phyloP scores from a whole-genome alignment of 164 flowering plant genomes.

The Tetrastigma voinierianum region DNA sequence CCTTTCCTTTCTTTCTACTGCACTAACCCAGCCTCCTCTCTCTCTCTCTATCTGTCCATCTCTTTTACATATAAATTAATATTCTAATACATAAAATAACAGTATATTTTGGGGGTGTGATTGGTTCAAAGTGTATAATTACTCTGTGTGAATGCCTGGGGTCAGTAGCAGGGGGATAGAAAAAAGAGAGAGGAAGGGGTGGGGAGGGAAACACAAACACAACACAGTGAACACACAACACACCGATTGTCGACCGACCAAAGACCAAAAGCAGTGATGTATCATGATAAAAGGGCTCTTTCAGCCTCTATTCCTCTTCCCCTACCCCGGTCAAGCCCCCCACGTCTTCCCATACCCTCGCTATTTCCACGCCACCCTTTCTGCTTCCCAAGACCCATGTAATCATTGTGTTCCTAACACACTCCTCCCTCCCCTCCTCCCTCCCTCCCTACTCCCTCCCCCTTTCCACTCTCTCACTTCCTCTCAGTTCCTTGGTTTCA shows the following conservation, averaged over 20 bases:
- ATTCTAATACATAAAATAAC: slow-evolving; percentile 2
- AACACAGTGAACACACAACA: slow-evolving; percentile 46
- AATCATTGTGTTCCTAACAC: slow-evolving; percentile 99
- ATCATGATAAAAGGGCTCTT: slow-evolving; percentile 51
- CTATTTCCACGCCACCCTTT: slow-evolving; percentile 68
- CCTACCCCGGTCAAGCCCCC: slow-evolving; percentile 50
- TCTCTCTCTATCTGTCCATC: slow-evolving; percentile 18
- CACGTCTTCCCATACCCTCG: slow-evolving; percentile 49
- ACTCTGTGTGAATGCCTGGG: slow-evolving; percentile 28
- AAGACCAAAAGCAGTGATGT: slow-evolving; percentile 31
- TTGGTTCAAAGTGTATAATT: slow-evolving; percentile 44
- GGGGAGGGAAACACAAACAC: slow-evolving; percentile 30
- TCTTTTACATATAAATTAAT: neutral
- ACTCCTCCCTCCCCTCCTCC: slow-evolving; percentile 48
- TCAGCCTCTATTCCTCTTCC: neutral
- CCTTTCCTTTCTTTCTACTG: slow-evolving; percentile 85
- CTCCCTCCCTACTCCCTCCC: slow-evolving; percentile 8
- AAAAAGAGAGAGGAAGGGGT: slow-evolving; percentile 26
- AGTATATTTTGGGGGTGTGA: slow-evolving; percentile 25
- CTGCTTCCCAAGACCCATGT: slow-evolving; percentile 75
- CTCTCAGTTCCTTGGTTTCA: slow-evolving; percentile 33
- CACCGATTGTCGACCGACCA: slow-evolving; percentile 79
- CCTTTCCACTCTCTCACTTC: slow-evolving; percentile 14
- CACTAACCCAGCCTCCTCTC: slow-evolving; percentile 38
- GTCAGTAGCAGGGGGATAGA: slow-evolving; percentile 9